A percentile compares a stretch with the other conserved stretches of the same genome.
phyloP scores from a whole-genome alignment of 306 rosid species.

The Abrus pulchellus region DNA sequence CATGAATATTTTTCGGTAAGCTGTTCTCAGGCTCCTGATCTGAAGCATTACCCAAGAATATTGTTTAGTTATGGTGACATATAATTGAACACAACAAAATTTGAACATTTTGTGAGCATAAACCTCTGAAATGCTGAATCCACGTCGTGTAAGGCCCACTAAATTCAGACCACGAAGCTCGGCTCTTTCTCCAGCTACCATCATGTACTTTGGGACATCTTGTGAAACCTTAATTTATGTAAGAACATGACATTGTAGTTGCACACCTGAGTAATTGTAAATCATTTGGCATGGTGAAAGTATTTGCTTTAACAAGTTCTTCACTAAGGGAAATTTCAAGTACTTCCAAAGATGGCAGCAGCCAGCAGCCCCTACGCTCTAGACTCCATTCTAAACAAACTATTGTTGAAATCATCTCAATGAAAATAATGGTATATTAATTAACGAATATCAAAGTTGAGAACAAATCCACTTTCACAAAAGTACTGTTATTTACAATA shows the following conservation, averaged over 20 bases:
- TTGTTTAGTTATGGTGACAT: constrained; percentile 37
- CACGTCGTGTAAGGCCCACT: constrained; percentile 84
- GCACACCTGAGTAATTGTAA: constrained; percentile 38
- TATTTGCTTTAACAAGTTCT: constrained; percentile 36
- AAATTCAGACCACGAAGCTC: constrained; percentile 88
- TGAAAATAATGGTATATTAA: constrained; percentile 13
- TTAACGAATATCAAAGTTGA: constrained; percentile 13
- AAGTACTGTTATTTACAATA: not conserved
- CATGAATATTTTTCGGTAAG: constrained; percentile 88
- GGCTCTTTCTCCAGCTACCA: constrained; percentile 90
- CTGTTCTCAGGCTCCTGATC: constrained; percentile 76
- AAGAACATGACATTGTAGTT: constrained; percentile 48
- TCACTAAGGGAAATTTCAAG: constrained; percentile 9
- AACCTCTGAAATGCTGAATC: constrained; percentile 78
- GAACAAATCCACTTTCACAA: not conserved
- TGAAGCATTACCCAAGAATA: constrained; percentile 53
- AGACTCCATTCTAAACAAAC: constrained; percentile 35
- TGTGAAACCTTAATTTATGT: constrained; percentile 74
- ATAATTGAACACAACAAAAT: constrained; percentile 35
- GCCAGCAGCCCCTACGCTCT: not conserved
- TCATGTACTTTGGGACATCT: constrained; percentile 88
- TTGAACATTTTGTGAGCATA: constrained; percentile 32
- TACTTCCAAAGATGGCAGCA: constrained; percentile 22
- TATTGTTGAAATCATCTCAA: constrained; percentile 6
- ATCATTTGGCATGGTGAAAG: constrained; percentile 46